Evolutionary conservation across 352 stramenopile genomes (phyloP).

Genomic region (Blastocystis sp.): DNA sequence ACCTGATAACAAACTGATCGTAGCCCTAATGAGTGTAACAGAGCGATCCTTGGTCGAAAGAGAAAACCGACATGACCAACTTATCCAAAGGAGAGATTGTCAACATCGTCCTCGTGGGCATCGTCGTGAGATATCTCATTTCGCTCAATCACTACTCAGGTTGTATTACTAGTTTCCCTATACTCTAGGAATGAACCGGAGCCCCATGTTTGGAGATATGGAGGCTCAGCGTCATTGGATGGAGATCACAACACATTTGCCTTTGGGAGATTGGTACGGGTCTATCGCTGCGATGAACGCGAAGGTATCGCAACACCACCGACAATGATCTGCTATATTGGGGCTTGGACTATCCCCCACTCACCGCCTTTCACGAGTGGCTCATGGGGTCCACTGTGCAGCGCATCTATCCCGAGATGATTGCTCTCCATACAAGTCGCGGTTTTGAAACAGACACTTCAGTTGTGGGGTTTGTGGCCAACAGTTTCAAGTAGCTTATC

Average conservation of each 20-base stretch:
- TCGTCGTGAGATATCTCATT: conserved; percentile 70
- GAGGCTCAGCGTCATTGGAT: conserved; percentile 97
- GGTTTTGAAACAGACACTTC: conserved; percentile 72
- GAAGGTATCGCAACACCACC: conserved; percentile 58
- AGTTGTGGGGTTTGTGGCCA: not conserved
- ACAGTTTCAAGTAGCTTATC: conserved; percentile 59
- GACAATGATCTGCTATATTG: conserved; percentile 86
- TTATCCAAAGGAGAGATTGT: not conserved
- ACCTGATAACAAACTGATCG: not conserved
- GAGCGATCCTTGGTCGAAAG: too few species aligned
- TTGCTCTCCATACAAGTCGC: conserved; percentile 69
- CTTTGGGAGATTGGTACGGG: conserved; percentile 83
- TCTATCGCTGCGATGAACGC: not conserved
- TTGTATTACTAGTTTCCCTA: conserved; percentile 7
- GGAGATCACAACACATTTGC: conserved; percentile 85
- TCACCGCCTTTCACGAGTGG: conserved; percentile 63
- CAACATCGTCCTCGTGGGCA: conserved; percentile 62
- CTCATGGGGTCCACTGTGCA: not conserved
- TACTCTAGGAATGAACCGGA: conserved; percentile 57
- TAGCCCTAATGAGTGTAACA: too few species aligned
- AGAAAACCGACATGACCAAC: not conserved
- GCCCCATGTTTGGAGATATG: conserved; percentile 85
- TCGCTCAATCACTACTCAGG: conserved; percentile 73
- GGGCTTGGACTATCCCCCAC: conserved; percentile 91
- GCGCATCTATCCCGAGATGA: conserved; percentile 71